Evolutionary conservation across 2,329 filamentous ascomycete species (phyloP).

Genomic region (Fusarium avenaceum): DNA sequence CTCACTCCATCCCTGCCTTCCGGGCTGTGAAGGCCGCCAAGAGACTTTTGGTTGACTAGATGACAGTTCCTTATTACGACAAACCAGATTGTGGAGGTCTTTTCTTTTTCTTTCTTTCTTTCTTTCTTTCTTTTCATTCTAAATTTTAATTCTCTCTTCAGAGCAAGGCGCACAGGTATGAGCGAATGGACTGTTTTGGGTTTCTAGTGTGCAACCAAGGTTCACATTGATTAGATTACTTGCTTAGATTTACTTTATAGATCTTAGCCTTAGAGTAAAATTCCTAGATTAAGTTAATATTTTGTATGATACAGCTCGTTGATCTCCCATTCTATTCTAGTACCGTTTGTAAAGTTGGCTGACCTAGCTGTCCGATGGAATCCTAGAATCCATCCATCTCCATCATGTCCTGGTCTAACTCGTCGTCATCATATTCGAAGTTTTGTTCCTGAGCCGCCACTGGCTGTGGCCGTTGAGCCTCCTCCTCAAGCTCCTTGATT

Average conservation of each 20-base stretch:
- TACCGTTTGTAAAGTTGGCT: neutral
- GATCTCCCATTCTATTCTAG: neutral
- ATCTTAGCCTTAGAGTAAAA: neutral
- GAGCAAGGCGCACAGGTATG: conserved; percentile 13
- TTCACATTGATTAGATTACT: neutral
- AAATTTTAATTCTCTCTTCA: neutral
- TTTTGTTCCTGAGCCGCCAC: conserved; percentile 52
- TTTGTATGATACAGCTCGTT: conserved; percentile 33
- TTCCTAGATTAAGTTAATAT: conserved; percentile 20
- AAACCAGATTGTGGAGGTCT: conserved; percentile 5
- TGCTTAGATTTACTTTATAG: conserved; percentile 11
- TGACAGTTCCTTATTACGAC: neutral
- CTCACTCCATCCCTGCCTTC: conserved; percentile 69
- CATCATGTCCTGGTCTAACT: conserved; percentile 69
- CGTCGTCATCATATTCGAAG: conserved; percentile 67
- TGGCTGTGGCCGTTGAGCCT: conserved; percentile 47
- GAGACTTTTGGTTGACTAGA: conserved; percentile 49
- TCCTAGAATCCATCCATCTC: conserved; percentile 58
- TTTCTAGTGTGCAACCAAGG: conserved; percentile 5
- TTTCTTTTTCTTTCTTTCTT: neutral
- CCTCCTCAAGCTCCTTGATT: conserved; percentile 72
- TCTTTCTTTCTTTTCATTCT: neutral
- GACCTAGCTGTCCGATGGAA: neutral
- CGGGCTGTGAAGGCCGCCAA: conserved; percentile 68
- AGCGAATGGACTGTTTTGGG: conserved; percentile 2